Percentiles rank a stretch among this genome's conserved stretches.
Evolutionary conservation across 1,284 basidiomycete species (phyloP).

Genomic region (Boletus semigastroideus): DNA sequence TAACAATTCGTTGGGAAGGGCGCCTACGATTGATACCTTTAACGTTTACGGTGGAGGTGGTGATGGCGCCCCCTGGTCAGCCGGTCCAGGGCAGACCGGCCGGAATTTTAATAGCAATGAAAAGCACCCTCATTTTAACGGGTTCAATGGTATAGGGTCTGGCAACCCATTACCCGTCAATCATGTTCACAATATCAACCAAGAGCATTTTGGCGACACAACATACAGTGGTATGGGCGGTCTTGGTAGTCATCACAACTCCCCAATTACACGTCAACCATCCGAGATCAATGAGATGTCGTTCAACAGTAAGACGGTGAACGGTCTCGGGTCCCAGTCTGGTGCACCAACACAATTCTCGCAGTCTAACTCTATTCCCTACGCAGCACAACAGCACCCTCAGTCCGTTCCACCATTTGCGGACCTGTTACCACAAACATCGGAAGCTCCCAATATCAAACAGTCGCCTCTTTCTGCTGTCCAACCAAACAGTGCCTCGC

Average conservation of each 20-base stretch:
- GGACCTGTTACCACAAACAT: conserved; percentile 21
- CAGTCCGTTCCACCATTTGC: conserved; percentile 24
- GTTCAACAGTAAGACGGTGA: conserved; percentile 19
- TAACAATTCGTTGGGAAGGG: conserved; percentile 36
- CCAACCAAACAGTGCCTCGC: conserved; percentile 23
- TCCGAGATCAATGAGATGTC: conserved; percentile 25
- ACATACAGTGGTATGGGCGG: conserved; percentile 23
- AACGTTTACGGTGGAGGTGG: conserved; percentile 38
- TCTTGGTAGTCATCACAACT: conserved; percentile 24
- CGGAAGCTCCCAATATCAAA: conserved; percentile 17
- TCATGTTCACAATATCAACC: conserved; percentile 25
- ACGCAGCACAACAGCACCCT: conserved; percentile 22
- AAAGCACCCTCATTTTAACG: conserved; percentile 25
- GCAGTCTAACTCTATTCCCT: conserved; percentile 32
- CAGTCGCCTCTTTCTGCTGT: conserved; percentile 27
- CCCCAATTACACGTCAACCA: conserved; percentile 21
- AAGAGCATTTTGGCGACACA: conserved; percentile 28
- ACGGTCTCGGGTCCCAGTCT: conserved; percentile 26
- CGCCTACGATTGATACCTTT: conserved; percentile 43
- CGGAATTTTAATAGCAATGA: conserved; percentile 27
- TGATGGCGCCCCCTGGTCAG: conserved; percentile 40
- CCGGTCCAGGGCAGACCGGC: conserved; percentile 23
- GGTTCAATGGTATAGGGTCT: conserved; percentile 24
- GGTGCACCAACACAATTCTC: conserved; percentile 19
- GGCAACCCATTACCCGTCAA: conserved; percentile 19